Percentiles rank a stretch among this genome's conserved stretches.
Evolutionary conservation across 2,329 filamentous ascomycete species (phyloP).

Genomic region (Aspergillus sergii): DNA sequence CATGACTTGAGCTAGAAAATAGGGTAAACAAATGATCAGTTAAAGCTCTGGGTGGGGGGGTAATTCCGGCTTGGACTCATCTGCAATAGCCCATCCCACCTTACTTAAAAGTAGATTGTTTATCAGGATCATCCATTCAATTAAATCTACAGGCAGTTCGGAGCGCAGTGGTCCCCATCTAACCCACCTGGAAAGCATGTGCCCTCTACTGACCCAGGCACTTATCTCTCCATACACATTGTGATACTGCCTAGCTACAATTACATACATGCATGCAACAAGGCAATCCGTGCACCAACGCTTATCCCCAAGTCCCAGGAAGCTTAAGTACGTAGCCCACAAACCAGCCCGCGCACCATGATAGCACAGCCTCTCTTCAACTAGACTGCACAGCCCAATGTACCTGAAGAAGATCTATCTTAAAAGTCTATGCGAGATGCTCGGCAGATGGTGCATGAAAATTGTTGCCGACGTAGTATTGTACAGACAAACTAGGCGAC

Average conservation of each 20-base stretch:
- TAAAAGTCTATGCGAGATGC: background rate
- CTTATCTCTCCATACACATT: background rate
- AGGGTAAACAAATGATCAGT: background rate
- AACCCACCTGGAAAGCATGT: background rate
- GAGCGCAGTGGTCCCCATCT: background rate
- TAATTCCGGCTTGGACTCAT: background rate
- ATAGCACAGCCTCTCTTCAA: background rate
- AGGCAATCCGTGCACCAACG: background rate
- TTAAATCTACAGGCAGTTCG: background rate
- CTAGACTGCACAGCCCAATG: background rate
- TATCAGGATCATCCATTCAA: background rate
- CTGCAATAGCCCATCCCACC: background rate
- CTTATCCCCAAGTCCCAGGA: background rate
- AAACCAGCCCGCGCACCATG: background rate
- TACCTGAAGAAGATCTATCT: no score
- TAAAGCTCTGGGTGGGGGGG: background rate
- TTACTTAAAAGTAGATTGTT: background rate
- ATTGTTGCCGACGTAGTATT: background rate
- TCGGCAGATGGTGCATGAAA: background rate
- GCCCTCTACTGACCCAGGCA: background rate
- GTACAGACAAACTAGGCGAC: background rate
- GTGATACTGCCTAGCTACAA: background rate
- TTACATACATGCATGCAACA: background rate
- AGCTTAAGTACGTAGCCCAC: background rate
- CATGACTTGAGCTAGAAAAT: no score